Conservation (phyloP, 1,284 basidiomycete genomes). For the Papiliotrema laurentii region DNA sequence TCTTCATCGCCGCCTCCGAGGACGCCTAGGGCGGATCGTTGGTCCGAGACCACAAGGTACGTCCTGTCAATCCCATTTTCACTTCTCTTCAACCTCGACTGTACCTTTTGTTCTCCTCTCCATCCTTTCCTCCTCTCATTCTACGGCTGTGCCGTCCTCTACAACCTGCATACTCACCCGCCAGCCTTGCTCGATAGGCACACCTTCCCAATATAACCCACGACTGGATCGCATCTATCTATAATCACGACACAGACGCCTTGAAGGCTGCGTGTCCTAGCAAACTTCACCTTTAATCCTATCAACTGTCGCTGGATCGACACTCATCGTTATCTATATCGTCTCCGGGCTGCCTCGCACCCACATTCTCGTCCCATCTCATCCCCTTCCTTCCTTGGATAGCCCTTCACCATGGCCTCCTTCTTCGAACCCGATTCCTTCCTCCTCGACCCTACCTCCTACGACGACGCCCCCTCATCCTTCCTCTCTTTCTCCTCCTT, state of each 20-base stretch:
- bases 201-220: background rate
- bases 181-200: background rate
- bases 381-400: slow-evolving; percentile 5
- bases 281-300: background rate
- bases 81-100: background rate
- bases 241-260: background rate
- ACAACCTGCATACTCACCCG: no score
- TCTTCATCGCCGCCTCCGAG: no score
- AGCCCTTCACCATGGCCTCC: slow-evolving; percentile 22
- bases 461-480: slow-evolving; percentile 14
- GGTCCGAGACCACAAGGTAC: no score
- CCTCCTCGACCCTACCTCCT: slow-evolving; percentile 27
- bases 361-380: background rate
- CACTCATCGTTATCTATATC: background rate
- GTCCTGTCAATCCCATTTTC: background rate
- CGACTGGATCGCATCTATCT: background rate
- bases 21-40: no score
- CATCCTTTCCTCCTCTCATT: background rate
- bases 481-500: slow-evolving; percentile 40
- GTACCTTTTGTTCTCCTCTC: background rate
- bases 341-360: background rate
- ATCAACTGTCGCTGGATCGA: background rate
- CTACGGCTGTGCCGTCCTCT: background rate
- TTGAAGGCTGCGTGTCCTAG: background rate
- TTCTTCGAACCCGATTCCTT: slow-evolving; percentile 28